Percentiles rank a stretch among this genome's conserved stretches.
Evolutionary conservation across 2,329 filamentous ascomycete species (phyloP).

Genomic region (Passalora sequoiae): DNA sequence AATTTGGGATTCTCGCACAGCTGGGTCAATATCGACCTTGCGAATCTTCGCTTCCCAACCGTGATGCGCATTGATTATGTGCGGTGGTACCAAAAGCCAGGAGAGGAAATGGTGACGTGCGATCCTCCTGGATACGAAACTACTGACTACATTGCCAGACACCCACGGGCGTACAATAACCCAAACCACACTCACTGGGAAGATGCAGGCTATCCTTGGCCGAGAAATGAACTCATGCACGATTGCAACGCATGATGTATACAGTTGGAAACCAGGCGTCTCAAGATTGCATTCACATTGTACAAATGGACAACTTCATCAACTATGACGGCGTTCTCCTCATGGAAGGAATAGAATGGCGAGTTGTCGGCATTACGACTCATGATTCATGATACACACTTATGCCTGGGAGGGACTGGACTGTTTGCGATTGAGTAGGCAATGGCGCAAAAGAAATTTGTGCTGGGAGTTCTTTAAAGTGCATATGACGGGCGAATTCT

Average conservation of each 20-base stretch:
- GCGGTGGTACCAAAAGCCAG: constrained; percentile 49
- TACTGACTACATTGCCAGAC: constrained; percentile 47
- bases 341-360: constrained; percentile 2
- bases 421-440: no score
- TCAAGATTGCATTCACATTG: constrained; percentile 2
- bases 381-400: no score
- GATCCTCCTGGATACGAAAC: constrained; percentile 52
- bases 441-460: no score
- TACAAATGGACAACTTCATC: no score
- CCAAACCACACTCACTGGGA: constrained; percentile 48
- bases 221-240: constrained; percentile 42
- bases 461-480: no score
- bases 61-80: constrained; percentile 53
- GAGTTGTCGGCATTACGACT: no score
- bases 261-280: constrained; percentile 9
- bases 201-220: constrained; percentile 37
- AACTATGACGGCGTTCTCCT: constrained; percentile 2
- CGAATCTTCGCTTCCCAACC: constrained; percentile 45
- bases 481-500: no score
- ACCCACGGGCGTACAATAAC: constrained; percentile 46
- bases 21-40: constrained; percentile 47
- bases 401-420: no score
- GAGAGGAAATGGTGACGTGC: constrained; percentile 47
- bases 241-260: constrained; percentile 29
- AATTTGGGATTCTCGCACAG: constrained; percentile 50